Base-by-base conservation (phyloP, 805 yeast species). In the Maudiozyma serrabonitensis region DNA sequence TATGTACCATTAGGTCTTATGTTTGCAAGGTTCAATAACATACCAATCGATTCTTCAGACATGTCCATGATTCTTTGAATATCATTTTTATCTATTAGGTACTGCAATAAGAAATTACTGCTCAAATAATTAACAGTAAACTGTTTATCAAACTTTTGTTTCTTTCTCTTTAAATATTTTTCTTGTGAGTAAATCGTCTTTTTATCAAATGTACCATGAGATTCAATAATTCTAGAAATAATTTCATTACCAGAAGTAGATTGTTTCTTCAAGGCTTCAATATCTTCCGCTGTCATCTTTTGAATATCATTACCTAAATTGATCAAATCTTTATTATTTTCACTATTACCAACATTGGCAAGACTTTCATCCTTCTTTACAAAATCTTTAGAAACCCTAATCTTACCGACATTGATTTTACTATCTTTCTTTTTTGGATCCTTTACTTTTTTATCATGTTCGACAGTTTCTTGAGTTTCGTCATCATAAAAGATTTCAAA, bases 161-260 rank as follows among this genome's bases (percentile, higher is more conserved):
- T 95, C 68, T 93, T 93, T 59, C 99, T 79, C 54, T 84, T 82
- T 58, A 91, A 68, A 66, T 93, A 93, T 69, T 93, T 93, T 57
- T 86, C 95, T 66, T 93, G 96, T 1, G 96, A 87, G 61, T 77
- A 87, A 28, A 81, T 71, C 6, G 98, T 93, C 67, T 93, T 93
- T 63, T 87, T 83, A 57, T 87, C 87, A 62, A 93, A 93, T 9
- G 87, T 85, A 37, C 75, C 84, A 67, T 93, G 98, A 12, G 90
- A 80, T 52, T 81, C 82, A 52, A 89, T 83, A 68, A 93, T 86
- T 56, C 78, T 79, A 53, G 84, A 84, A 50, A 91, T 89, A 56
- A 93, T 84, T 43, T 80, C 81, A 57, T 82, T 84, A 23, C 95
- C 95, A 25, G 77, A 74, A 12, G 79, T 74, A 5, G 87, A 86